Evolutionary conservation across 2,329 filamentous ascomycete species (phyloP).

Genomic region (Paracorniculantispora psalliotae): DNA sequence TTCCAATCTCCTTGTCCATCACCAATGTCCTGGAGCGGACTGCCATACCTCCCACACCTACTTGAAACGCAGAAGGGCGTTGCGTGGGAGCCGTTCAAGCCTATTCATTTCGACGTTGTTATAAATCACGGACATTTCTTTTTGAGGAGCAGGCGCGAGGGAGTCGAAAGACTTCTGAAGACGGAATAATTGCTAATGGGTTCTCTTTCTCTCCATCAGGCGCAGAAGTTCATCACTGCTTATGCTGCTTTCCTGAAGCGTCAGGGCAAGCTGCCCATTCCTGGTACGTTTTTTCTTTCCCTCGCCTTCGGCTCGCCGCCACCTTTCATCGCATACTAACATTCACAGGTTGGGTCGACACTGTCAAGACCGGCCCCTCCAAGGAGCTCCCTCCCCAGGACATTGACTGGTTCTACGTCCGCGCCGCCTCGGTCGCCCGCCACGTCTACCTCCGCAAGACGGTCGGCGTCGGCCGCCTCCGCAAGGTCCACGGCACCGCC

Average conservation of each 20-base stretch:
- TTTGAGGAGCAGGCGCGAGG: slow-evolving; percentile 62
- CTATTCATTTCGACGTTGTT: neutral
- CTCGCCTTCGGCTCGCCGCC: neutral
- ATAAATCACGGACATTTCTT: neutral
- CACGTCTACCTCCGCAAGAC: slow-evolving; percentile 99
- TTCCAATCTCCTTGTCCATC: slow-evolving; percentile 11
- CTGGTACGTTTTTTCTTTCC: slow-evolving; percentile 55
- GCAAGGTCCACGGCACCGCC: slow-evolving; percentile 91
- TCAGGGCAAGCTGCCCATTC: slow-evolving; percentile 87
- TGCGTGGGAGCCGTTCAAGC: slow-evolving; percentile 4
- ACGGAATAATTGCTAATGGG: slow-evolving; percentile 69
- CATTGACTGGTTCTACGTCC: slow-evolving; percentile 93
- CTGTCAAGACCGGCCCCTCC: slow-evolving; percentile 94
- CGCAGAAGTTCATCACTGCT: slow-evolving; percentile 83
- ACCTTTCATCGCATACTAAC: neutral
- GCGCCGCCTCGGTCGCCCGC: slow-evolving; percentile 90
- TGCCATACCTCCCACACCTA: neutral
- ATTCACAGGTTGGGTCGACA: slow-evolving; percentile 87
- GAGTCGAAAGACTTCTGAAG: slow-evolving; percentile 68
- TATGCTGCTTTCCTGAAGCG: slow-evolving; percentile 90
- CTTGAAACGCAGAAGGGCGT: slow-evolving; percentile 6
- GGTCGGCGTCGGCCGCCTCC: slow-evolving; percentile 94
- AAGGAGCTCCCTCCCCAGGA: slow-evolving; percentile 98
- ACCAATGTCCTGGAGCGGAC: slow-evolving; percentile 12
- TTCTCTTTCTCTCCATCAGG: slow-evolving; percentile 47